A percentile compares a stretch with the other conserved stretches of the same genome.
phyloP scores from a whole-genome alignment of 1,284 basidiomycete species.

The Ustilago curta region DNA sequence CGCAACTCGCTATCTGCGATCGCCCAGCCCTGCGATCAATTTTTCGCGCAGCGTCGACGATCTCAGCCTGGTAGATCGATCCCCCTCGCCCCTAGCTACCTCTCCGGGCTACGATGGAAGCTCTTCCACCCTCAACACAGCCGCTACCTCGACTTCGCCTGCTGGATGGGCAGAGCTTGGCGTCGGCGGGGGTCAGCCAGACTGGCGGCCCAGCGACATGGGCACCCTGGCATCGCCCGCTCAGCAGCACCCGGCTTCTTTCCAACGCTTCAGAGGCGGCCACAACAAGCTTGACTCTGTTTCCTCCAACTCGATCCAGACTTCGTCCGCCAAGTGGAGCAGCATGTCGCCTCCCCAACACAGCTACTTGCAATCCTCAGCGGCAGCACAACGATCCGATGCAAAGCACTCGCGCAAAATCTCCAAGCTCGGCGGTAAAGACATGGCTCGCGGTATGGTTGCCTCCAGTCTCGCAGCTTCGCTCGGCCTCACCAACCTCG shows the following conservation, averaged over 20 bases:
- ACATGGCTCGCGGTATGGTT: constrained; percentile 29
- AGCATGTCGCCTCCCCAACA: constrained; percentile 42
- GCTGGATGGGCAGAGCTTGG: constrained; percentile 60
- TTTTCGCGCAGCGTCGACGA: constrained; percentile 65
- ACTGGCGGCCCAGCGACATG: constrained; percentile 59
- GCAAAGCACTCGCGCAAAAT: constrained; percentile 45
- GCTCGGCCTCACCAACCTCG: constrained; percentile 34
- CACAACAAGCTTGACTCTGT: constrained; percentile 38
- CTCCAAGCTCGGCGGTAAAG: constrained; percentile 50
- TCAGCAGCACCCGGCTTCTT: constrained; percentile 21
- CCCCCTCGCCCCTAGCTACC: constrained; percentile 25
- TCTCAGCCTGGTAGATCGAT: constrained; percentile 36
- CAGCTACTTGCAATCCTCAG: constrained; percentile 20
- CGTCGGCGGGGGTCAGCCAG: constrained; percentile 26
- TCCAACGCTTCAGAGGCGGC: constrained; percentile 29
- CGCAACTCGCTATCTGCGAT: constrained; percentile 45
- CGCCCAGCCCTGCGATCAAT: constrained; percentile 54
- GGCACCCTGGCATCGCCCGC: constrained; percentile 46
- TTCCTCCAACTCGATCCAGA: constrained; percentile 20
- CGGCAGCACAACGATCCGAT: constrained; percentile 13
- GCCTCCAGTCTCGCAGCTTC: constrained; percentile 34
- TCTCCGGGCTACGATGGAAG: constrained; percentile 41
- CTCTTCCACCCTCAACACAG: constrained; percentile 28
- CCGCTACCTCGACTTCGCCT: constrained; percentile 20
- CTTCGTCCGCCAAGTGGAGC: constrained; percentile 33